Evolutionary conservation across 495 filamentous ascomycete genomes (phyloP).

Genomic region (Aspergillus baeticus): DNA sequence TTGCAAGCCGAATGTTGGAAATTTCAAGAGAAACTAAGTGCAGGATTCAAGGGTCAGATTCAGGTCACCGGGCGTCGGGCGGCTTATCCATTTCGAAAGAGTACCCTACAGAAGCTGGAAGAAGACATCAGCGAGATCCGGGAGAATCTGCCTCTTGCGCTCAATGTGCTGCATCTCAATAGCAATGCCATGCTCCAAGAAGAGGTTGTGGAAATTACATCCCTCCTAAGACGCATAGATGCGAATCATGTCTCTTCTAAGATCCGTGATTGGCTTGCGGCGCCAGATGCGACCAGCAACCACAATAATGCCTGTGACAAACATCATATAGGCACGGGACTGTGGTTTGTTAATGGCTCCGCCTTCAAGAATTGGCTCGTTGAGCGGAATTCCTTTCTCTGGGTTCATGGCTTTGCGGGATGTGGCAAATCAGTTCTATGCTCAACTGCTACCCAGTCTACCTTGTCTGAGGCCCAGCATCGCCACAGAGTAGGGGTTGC

Average conservation of each 20-base stretch:
- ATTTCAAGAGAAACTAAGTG: neutral
- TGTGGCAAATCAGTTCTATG: conserved; percentile 43
- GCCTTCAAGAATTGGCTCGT: conserved; percentile 32
- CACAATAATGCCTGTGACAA: neutral
- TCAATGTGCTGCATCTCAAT: conserved; percentile 25
- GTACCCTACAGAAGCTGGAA: conserved; percentile 33
- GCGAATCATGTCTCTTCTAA: neutral
- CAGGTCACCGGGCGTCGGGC: conserved; percentile 17
- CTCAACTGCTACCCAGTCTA: conserved; percentile 31
- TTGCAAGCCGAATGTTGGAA: neutral
- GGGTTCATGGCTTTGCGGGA: conserved; percentile 40
- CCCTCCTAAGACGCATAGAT: neutral
- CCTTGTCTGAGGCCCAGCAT: conserved; percentile 15
- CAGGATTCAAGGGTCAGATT: neutral
- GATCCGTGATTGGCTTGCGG: neutral
- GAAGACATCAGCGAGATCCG: conserved; percentile 30
- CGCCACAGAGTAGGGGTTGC: conserved; percentile 26
- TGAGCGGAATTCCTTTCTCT: conserved; percentile 36
- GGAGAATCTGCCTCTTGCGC: conserved; percentile 25
- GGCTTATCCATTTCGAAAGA: conserved; percentile 32
- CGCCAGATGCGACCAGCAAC: neutral
- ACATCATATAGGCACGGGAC: neutral
- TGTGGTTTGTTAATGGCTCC: conserved; percentile 6
- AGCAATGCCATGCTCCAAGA: neutral
- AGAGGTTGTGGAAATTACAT: neutral